A percentile compares a stretch with the other conserved stretches of the same genome.
These are phyloP conservation scores for Postia placenta DNA, from an alignment of 768 basidiomycete species.

Conservation along the genomic window DNA sequence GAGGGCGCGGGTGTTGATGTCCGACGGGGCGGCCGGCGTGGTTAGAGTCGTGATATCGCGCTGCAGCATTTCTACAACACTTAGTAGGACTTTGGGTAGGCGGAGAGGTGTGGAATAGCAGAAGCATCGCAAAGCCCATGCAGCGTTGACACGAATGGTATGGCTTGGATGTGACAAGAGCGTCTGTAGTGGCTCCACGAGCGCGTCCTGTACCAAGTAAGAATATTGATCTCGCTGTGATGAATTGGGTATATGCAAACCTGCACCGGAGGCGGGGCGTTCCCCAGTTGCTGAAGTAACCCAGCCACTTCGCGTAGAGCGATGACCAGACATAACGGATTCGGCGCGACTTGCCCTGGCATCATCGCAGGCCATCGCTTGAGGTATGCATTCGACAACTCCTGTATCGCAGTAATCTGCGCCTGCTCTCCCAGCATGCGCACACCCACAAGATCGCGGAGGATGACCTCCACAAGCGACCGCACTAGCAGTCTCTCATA, in stretches of 20 bases:
- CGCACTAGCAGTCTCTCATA: constrained; percentile 74
- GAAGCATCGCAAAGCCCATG: constrained; percentile 87
- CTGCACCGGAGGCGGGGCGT: constrained; percentile 86
- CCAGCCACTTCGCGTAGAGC: constrained; percentile 81
- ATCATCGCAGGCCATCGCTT: constrained; percentile 92
- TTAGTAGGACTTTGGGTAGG: constrained; percentile 72
- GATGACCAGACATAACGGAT: constrained; percentile 60
- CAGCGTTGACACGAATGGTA: constrained; percentile 77
- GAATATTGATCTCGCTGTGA: background rate
- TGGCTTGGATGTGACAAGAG: constrained; percentile 85
- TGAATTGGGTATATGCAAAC: constrained; percentile 30
- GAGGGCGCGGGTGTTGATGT: constrained; percentile 64
- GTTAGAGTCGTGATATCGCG: constrained; percentile 73
- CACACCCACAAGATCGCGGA: constrained; percentile 83
- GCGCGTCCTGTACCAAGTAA: constrained; percentile 46
- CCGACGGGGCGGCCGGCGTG: constrained; percentile 65
- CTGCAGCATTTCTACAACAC: constrained; percentile 75
- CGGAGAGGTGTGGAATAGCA: constrained; percentile 85
- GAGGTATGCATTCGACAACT: constrained; percentile 73
- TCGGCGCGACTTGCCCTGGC: constrained; percentile 74
- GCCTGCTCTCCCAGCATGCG: constrained; percentile 90
- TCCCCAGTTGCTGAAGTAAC: constrained; percentile 83
- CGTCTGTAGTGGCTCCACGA: constrained; percentile 79
- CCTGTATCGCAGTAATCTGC: constrained; percentile 87
- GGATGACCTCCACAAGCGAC: constrained; percentile 66